Evolutionary conservation across 2,329 filamentous ascomycete species (phyloP).

Genomic region (Verticillium klebahnii): DNA sequence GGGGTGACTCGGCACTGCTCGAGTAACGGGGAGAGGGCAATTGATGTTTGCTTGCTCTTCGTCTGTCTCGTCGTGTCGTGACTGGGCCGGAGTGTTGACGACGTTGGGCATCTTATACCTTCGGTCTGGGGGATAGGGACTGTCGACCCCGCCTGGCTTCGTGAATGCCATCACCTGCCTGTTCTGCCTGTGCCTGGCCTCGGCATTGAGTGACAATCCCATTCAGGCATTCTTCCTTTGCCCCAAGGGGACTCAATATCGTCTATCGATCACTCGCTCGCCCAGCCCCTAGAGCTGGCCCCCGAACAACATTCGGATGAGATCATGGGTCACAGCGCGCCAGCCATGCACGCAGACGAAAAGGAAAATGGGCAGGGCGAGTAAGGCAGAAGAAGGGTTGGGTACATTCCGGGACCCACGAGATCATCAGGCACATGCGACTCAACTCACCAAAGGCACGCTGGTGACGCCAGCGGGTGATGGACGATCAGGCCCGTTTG

Average conservation of each 20-base stretch:
- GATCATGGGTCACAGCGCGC: not conserved
- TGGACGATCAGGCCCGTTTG: constrained; percentile 5
- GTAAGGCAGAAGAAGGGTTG: not conserved
- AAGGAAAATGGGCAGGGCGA: not conserved
- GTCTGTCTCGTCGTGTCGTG: not conserved
- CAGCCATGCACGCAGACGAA: not conserved
- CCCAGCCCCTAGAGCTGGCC: not conserved
- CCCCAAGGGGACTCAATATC: not conserved
- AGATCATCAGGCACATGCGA: constrained; percentile 3
- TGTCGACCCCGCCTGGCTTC: not conserved
- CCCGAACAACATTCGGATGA: not conserved
- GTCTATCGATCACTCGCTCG: not conserved
- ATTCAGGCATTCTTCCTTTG: not conserved
- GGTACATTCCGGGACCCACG: constrained; percentile 5
- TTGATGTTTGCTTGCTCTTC: not conserved
- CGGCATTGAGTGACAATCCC: not conserved
- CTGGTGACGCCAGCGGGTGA: constrained; percentile 12
- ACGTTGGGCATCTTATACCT: not conserved
- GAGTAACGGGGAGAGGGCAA: not conserved
- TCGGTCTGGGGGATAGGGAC: not conserved
- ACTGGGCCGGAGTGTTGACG: not conserved
- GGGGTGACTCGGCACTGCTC: not conserved
- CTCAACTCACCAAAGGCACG: not conserved
- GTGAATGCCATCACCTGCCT: not conserved
- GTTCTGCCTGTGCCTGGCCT: not conserved